A percentile compares a stretch with the other conserved stretches of the same genome.
Conservation (phyloP, 1,139 yeast species). For the Candida sanyaensis region DNA sequence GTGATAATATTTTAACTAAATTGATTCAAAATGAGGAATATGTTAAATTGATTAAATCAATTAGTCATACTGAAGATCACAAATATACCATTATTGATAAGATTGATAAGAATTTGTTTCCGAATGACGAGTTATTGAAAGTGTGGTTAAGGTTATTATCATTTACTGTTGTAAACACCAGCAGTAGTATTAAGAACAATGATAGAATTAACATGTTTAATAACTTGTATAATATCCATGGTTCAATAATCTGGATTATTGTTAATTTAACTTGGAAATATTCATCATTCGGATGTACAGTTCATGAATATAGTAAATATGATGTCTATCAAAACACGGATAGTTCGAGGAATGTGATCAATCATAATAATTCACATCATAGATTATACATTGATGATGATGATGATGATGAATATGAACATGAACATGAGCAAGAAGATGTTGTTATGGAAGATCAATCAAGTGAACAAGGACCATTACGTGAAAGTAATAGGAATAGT, state of each 20-base stretch:
- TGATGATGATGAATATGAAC: background rate
- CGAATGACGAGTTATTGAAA: constrained; percentile 25
- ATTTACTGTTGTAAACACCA: constrained; percentile 18
- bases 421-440: background rate
- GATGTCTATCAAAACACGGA: constrained; percentile 34
- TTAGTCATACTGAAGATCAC: constrained; percentile 46
- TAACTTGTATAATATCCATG: constrained; percentile 38
- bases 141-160: constrained; percentile 39
- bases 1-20: constrained; percentile 23
- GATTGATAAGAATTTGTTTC: constrained; percentile 27
- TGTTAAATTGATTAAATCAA: constrained; percentile 34
- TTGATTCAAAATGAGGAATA: constrained; percentile 35
- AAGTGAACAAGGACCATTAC: background rate
- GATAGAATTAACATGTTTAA: constrained; percentile 24
- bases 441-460: constrained; percentile 4
- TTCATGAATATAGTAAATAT: constrained; percentile 25
- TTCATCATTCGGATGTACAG: constrained; percentile 25
- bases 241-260: constrained; percentile 46
- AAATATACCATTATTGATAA: constrained; percentile 32
- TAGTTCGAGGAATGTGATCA: constrained; percentile 10
- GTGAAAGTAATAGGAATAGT: background rate
- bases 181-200: constrained; percentile 19
- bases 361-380: constrained; percentile 13
- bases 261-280: constrained; percentile 44
- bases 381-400: constrained; percentile 19